phyloP scores from a whole-genome alignment of 1,284 basidiomycete species.

The Microbotryomycetes sp. region DNA sequence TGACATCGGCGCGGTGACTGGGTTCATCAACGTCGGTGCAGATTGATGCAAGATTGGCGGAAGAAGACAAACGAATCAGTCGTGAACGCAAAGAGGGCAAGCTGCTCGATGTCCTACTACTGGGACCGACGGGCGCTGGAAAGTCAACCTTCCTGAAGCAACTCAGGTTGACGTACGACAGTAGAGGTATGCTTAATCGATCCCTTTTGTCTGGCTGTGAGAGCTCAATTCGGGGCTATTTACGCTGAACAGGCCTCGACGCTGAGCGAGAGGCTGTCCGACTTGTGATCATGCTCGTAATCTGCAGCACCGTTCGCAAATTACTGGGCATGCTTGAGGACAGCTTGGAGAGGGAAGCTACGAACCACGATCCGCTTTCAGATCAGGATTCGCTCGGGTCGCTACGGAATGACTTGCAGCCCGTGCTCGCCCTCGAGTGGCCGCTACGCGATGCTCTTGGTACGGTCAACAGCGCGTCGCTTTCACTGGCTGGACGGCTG shows the following conservation, averaged over 20 bases:
- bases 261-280: constrained; percentile 6
- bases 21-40: too few species aligned
- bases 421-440: not conserved
- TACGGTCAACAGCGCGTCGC: not conserved
- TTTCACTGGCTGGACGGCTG: not conserved
- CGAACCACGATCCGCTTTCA: not conserved
- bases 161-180: constrained; percentile 1
- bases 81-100: not conserved
- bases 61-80: not conserved
- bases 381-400: not conserved
- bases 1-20: too few species aligned
- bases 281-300: constrained; percentile 8
- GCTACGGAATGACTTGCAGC: not conserved
- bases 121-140: constrained; percentile 9
- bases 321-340: constrained; percentile 7
- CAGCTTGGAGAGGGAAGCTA: too few species aligned
- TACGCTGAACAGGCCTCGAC: not conserved
- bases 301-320: not conserved
- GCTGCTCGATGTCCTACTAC: constrained; percentile 1
- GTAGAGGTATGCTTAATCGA: too few species aligned
- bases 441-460: not conserved
- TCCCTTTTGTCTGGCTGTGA: too few species aligned
- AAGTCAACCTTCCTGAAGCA: constrained; percentile 11
- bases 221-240: not conserved
- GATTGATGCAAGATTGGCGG: not conserved